These are phyloP conservation scores for Penicillium macrosclerotiorum DNA, from an alignment of 495 filamentous ascomycete genomes.

Conservation along the genomic window DNA sequence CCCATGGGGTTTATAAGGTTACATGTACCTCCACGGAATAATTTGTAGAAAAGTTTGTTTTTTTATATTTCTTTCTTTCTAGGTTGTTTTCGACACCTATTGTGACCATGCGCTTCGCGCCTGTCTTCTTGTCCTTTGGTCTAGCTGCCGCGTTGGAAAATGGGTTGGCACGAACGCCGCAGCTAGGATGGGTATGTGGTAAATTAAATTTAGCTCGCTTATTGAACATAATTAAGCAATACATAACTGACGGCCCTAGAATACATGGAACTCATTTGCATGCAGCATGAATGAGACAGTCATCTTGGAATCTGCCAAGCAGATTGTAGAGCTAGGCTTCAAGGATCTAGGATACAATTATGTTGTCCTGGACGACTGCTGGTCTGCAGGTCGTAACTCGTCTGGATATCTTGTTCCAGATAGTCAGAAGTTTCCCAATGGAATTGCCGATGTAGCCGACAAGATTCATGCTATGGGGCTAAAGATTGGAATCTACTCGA, in stretches of 20 bases:
- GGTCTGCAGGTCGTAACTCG: slow-evolving; percentile 38
- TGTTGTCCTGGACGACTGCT: slow-evolving; percentile 55
- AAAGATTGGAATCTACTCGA: slow-evolving; percentile 52
- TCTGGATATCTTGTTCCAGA: slow-evolving; percentile 43
- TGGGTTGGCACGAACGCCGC: slow-evolving; percentile 40
- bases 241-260: slow-evolving; percentile 13
- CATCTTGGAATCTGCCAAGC: slow-evolving; percentile 43
- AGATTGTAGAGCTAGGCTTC: slow-evolving; percentile 50
- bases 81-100: neutral
- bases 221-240: neutral
- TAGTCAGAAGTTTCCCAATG: slow-evolving; percentile 42
- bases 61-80: neutral
- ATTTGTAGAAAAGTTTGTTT: neutral
- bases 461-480: slow-evolving; percentile 43
- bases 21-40: neutral
- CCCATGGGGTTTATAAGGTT: slow-evolving; percentile 11
- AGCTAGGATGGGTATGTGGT: slow-evolving; percentile 37
- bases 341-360: slow-evolving; percentile 56
- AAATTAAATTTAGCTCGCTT: neutral
- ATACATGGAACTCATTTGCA: slow-evolving; percentile 56
- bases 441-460: slow-evolving; percentile 47
- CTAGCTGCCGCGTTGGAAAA: slow-evolving; percentile 31
- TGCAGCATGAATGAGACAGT: slow-evolving; percentile 51
- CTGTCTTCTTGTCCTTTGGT: slow-evolving; percentile 13
- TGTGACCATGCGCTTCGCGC: slow-evolving; percentile 3